Percentiles rank a stretch among this genome's conserved stretches.
Conservation (phyloP, 2,329 filamentous ascomycete species). For the Alternaria angustiovoidea region DNA sequence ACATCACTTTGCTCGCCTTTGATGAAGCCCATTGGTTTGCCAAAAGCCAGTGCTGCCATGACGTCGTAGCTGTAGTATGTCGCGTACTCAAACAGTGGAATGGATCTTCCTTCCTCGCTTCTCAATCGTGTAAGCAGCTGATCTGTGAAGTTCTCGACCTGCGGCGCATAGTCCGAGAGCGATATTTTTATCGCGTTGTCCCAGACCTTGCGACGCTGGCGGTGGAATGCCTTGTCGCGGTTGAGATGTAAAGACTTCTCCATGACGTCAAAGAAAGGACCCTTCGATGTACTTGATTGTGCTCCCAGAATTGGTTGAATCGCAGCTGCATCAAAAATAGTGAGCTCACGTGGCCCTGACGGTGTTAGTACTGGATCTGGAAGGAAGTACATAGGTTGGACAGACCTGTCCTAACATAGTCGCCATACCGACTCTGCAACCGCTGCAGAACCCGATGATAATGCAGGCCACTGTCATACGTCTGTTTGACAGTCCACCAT, state of each 20-base stretch:
- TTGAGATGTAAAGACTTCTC: conserved; percentile 37
- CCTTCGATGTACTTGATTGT: conserved; percentile 36
- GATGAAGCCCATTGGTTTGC: conserved; percentile 50
- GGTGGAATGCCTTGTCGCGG: conserved; percentile 36
- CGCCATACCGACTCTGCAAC: conserved; percentile 33
- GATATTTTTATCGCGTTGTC: conserved; percentile 41
- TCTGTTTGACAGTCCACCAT: conserved; percentile 34
- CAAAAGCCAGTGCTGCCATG: conserved; percentile 57
- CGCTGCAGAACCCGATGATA: conserved; percentile 29
- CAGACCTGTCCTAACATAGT: conserved; percentile 37
- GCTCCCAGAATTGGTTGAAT: conserved; percentile 30
- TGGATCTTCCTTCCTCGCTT: conserved; percentile 29
- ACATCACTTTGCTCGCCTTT: conserved; percentile 46
- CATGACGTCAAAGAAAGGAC: conserved; percentile 34
- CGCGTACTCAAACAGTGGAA: conserved; percentile 54
- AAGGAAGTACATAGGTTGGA: background rate
- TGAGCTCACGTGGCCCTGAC: conserved; percentile 34
- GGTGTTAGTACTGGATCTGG: conserved; percentile 7
- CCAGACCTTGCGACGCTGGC: conserved; percentile 38
- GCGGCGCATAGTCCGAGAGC: conserved; percentile 30
- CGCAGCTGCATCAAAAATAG: conserved; percentile 34
- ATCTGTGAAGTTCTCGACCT: conserved; percentile 35
- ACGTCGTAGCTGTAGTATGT: conserved; percentile 56
- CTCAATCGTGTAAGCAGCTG: conserved; percentile 29
- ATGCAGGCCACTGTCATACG: conserved; percentile 22